Conservation (phyloP, 371 early-diverging fungal species). For the Coelomomyces lativittatus region DNA sequence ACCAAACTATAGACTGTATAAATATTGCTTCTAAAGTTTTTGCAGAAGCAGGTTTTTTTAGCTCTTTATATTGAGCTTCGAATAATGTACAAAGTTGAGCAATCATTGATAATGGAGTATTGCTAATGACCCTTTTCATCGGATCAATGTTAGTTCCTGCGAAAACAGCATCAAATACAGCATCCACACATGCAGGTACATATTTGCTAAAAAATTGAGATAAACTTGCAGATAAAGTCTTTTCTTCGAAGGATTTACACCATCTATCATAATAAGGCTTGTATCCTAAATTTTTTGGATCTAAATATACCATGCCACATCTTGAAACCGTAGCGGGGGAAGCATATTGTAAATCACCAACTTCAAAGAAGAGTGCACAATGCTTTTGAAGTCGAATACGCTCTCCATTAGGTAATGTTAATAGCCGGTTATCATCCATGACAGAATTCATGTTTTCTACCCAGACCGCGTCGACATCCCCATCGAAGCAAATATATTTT, state of each 20-base stretch:
- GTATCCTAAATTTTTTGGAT: slow-evolving; percentile 32
- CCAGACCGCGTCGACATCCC: slow-evolving; percentile 42
- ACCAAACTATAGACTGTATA: slow-evolving; percentile 27
- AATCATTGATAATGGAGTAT: slow-evolving; percentile 18
- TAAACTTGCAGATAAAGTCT: slow-evolving; percentile 13
- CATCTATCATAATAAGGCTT: slow-evolving; percentile 22
- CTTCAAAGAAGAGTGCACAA: slow-evolving; percentile 37
- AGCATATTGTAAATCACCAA: slow-evolving; percentile 34
- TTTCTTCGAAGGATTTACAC: slow-evolving; percentile 13
- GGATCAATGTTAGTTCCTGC: slow-evolving; percentile 21
- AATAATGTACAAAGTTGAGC: slow-evolving; percentile 20
- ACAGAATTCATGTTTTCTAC: slow-evolving; percentile 53
- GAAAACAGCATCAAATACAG: slow-evolving; percentile 23
- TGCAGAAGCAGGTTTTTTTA: slow-evolving; percentile 12
- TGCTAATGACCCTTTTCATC: slow-evolving; percentile 20
- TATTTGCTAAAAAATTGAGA: slow-evolving; percentile 19
- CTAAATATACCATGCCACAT: slow-evolving; percentile 46
- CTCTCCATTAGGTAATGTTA: slow-evolving; percentile 47
- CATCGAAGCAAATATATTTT: slow-evolving; percentile 49
- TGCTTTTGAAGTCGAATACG: slow-evolving; percentile 38
- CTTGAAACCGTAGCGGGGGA: slow-evolving; percentile 49
- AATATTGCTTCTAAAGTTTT: slow-evolving; percentile 19
- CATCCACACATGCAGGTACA: slow-evolving; percentile 16
- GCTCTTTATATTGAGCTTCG: slow-evolving; percentile 13
- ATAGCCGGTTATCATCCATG: slow-evolving; percentile 39